Evolutionary conservation across 2,329 filamentous ascomycete genomes (phyloP).

Genomic region (Cryphonectria parasitica): DNA sequence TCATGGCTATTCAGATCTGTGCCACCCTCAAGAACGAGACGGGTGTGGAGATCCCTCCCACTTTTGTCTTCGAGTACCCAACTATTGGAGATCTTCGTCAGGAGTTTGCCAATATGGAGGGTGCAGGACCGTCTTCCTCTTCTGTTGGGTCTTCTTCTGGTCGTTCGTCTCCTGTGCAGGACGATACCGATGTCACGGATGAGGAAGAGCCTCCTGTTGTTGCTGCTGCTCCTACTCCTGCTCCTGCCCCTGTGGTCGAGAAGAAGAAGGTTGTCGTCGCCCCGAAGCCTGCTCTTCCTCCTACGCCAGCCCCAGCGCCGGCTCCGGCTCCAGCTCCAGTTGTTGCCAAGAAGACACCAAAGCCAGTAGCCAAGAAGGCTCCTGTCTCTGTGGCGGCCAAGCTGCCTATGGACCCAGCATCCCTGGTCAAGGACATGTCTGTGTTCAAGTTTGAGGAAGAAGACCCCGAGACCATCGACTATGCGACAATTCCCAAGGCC

Average conservation of each 20-base stretch:
- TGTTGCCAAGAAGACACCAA: not conserved
- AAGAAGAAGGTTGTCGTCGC: slow-evolving; percentile 7
- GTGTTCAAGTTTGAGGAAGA: slow-evolving; percentile 27
- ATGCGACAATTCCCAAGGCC: slow-evolving; percentile 26
- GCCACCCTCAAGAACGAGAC: slow-evolving; percentile 32
- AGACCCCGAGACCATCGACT: slow-evolving; percentile 25
- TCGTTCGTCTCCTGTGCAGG: slow-evolving; percentile 11
- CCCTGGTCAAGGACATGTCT: slow-evolving; percentile 25
- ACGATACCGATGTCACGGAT: slow-evolving; percentile 19
- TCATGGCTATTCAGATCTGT: slow-evolving; percentile 35
- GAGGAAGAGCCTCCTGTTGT: slow-evolving; percentile 11
- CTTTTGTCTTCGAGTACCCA: slow-evolving; percentile 32
- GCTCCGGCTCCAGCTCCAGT: not conserved
- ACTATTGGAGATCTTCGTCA: slow-evolving; percentile 31
- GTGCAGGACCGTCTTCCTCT: not conserved
- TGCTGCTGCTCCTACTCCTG: not conserved
- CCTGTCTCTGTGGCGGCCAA: slow-evolving; percentile 11
- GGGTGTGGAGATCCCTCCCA: slow-evolving; percentile 29
- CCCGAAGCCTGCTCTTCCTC: not conserved
- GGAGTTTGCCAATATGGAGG: slow-evolving; percentile 24
- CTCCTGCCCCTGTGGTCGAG: slow-evolving; percentile 4
- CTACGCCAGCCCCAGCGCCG: slow-evolving; percentile 2
- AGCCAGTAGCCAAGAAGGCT: slow-evolving; percentile 5
- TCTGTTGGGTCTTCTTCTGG: slow-evolving; percentile 9
- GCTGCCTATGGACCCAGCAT: slow-evolving; percentile 6